These are phyloP conservation scores for Cicer cuneatum DNA, from an alignment of 306 rosid species.

Conservation along the genomic window DNA sequence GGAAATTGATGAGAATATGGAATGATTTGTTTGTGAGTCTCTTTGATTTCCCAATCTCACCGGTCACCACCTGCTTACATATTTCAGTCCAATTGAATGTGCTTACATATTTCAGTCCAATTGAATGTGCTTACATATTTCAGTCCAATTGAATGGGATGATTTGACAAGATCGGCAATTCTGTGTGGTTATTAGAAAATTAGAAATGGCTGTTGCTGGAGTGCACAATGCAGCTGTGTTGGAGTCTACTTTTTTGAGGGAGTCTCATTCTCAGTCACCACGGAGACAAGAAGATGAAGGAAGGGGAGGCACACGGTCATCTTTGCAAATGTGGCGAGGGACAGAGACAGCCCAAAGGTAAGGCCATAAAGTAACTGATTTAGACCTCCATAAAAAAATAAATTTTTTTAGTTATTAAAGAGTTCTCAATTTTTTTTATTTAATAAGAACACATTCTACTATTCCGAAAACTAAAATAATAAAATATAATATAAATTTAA, in stretches of 20 bases:
- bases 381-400: no score
- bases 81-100: no score
- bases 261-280: slow-evolving; percentile 67
- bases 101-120: slow-evolving; percentile 57
- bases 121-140: slow-evolving; percentile 52
- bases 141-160: slow-evolving; percentile 59
- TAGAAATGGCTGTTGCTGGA: slow-evolving; percentile 88
- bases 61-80: slow-evolving; percentile 17
- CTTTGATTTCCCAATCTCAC: slow-evolving; percentile 27
- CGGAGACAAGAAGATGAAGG: slow-evolving; percentile 64
- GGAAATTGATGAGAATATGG: slow-evolving; percentile 41
- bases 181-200: slow-evolving; percentile 39
- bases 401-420: no score
- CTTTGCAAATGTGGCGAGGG: slow-evolving; percentile 86
- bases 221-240: slow-evolving; percentile 72
- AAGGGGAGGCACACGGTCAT: slow-evolving; percentile 64
- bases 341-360: no score
- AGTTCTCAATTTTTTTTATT: no score
- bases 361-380: no score
- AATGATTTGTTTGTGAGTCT: slow-evolving; percentile 41
- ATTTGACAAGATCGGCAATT: slow-evolving; percentile 45
- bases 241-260: slow-evolving; percentile 75
- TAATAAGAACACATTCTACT: no score
- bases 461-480: no score
- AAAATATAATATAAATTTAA: no score